phyloP scores from a whole-genome alignment of 768 basidiomycete genomes.

The Lentinula sp. region DNA sequence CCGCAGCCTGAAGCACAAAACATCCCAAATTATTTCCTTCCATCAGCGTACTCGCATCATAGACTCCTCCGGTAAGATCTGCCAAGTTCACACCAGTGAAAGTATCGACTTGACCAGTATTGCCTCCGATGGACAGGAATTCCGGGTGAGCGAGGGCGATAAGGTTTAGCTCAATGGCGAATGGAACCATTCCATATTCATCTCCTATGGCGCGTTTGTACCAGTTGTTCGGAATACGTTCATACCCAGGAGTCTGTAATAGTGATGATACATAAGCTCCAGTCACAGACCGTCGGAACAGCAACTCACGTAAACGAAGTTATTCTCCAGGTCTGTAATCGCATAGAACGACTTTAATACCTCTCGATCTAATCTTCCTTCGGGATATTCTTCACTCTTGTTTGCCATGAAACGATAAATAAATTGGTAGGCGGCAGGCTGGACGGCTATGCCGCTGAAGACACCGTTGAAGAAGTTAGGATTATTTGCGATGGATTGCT shows the following conservation, averaged over 20 bases:
- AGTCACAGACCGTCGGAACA: not conserved
- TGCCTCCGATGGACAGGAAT: conserved; percentile 6
- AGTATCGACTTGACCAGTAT: not conserved
- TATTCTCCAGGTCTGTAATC: not conserved
- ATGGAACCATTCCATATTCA: not conserved
- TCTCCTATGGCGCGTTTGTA: conserved; percentile 3
- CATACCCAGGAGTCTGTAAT: not conserved
- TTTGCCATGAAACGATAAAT: conserved; percentile 2
- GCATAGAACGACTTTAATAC: conserved; percentile 5
- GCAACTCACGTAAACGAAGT: not conserved
- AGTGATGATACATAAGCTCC: not conserved
- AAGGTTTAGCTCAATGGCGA: not conserved
- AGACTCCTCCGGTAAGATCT: conserved; percentile 5
- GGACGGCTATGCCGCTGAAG: not conserved
- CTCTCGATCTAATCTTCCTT: not conserved
- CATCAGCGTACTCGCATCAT: not conserved
- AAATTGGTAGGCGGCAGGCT: not conserved
- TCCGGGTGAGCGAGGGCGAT: not conserved
- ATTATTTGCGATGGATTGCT: conserved; percentile 1
- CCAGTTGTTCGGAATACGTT: conserved; percentile 7
- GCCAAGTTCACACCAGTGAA: conserved; percentile 3
- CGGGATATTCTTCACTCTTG: not conserved
- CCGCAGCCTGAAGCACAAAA: not conserved
- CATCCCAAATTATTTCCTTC: not conserved
- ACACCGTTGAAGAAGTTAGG: not conserved